Evolutionary conservation across 139 green algal species (phyloP), one percentile per base, ranked within the genome.

Genomic region (Limnomonas spitsbergensis): DNA sequence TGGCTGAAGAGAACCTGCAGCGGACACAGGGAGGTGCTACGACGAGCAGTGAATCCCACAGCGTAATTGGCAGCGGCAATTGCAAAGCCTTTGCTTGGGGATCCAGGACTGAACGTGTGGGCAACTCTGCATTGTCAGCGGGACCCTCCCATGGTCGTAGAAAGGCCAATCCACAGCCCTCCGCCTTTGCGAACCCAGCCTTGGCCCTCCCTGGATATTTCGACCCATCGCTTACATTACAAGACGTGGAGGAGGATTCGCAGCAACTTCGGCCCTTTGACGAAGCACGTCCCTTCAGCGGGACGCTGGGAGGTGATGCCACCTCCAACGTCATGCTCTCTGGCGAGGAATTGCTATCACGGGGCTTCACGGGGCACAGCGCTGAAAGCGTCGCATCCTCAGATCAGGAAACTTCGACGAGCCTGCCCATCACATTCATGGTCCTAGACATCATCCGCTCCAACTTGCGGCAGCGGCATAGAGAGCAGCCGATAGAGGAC

Each of bases 391-490:
- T 61, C 14, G 47, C 47, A 29, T 61, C 47, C 14, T n/a, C n/a
- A n/a, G n/a, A n/a, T n/a, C n/a, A n/a, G n/a, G n/a, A n/a, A n/a
- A 20, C 47, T 20, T 61, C 47, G 20, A 29, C 47, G 20, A 61
- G 47, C 47, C 47, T 61, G 14, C 56, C 56, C n/a, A 24, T 70
- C 27, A 70, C 56, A 34, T 70, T 70, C 56, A 37, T 70, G 24
- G 56, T 32, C 29, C 24, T 70, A 32, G 56, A 70, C 29, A 70
- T 32, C 9, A 70, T 32, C 27, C 56, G 56, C 27, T 37, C 24
- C 27, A 70, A 37, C 29, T 4, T 32, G 56, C 27, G 24, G 29
- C 56, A 70, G 56, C 56, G 24, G 29, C 56, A 70, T 38, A 14
- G 47, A 61, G 47, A 61, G 47, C 47, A 61, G 47, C 14, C 47